Percentiles rank a stretch among this genome's conserved stretches.
Evolutionary conservation across 331 rosid species (phyloP).

Genomic region (Arachis monticola): DNA sequence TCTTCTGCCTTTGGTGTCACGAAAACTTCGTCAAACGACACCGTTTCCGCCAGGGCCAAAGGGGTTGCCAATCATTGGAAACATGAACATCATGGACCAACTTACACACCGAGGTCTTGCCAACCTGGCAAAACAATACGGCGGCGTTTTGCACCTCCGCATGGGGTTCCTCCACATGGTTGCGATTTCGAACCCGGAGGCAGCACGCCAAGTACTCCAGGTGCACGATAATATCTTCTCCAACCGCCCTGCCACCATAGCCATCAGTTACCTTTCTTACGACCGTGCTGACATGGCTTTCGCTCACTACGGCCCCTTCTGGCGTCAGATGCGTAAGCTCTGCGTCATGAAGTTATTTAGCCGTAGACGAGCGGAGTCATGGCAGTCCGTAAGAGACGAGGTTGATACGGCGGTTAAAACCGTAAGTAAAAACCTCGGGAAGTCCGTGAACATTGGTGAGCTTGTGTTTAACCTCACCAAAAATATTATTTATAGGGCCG

Average conservation of each 20-base stretch:
- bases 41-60: slow-evolving; percentile 73
- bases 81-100: slow-evolving; percentile 68
- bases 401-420: slow-evolving; percentile 42
- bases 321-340: slow-evolving; percentile 92
- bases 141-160: slow-evolving; percentile 67
- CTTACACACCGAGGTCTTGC: slow-evolving; percentile 78
- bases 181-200: slow-evolving; percentile 57
- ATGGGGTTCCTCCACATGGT: slow-evolving; percentile 80
- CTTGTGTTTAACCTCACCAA: slow-evolving; percentile 63
- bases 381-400: slow-evolving; percentile 79
- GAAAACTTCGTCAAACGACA: neutral
- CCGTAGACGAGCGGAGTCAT: slow-evolving; percentile 77
- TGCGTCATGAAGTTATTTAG: slow-evolving; percentile 83
- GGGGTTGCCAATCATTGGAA: slow-evolving; percentile 68
- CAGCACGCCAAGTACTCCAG: slow-evolving; percentile 82
- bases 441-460: slow-evolving; percentile 64
- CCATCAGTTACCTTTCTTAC: slow-evolving; percentile 76
- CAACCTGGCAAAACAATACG: slow-evolving; percentile 58
- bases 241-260: slow-evolving; percentile 77
- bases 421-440: slow-evolving; percentile 32
- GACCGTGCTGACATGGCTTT: slow-evolving; percentile 92
- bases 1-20: slow-evolving; percentile 28
- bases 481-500: slow-evolving; percentile 66
- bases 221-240: slow-evolving; percentile 72
- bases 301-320: slow-evolving; percentile 84